A percentile compares a stretch with the other conserved stretches of the same genome.
phyloP scores from a whole-genome alignment of 352 stramenopile genomes.

The Phytophthora syringae region DNA sequence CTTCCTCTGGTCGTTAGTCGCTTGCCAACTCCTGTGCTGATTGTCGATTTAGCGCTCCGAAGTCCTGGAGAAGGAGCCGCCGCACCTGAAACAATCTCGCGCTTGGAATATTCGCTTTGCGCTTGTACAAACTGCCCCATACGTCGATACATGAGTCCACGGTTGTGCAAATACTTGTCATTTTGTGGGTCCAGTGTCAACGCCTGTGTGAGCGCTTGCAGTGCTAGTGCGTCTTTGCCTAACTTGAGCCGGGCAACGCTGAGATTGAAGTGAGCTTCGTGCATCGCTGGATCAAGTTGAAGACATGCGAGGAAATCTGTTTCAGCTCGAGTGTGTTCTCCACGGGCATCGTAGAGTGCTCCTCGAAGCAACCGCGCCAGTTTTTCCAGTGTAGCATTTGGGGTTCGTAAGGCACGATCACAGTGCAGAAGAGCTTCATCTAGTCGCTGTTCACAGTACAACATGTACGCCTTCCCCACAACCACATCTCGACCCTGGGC shows the following conservation, averaged over 20 bases:
- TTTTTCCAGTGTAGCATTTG: slow-evolving; percentile 66
- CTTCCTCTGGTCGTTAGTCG: slow-evolving; percentile 6
- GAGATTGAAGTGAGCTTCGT: slow-evolving; percentile 73
- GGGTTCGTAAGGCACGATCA: slow-evolving; percentile 55
- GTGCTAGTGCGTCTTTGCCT: slow-evolving; percentile 46
- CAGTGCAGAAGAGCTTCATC: slow-evolving; percentile 64
- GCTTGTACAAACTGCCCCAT: slow-evolving; percentile 55
- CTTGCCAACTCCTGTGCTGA: slow-evolving; percentile 27
- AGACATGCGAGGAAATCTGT: slow-evolving; percentile 51
- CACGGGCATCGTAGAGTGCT: slow-evolving; percentile 60
- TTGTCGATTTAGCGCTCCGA: neutral
- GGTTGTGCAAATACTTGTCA: slow-evolving; percentile 58
- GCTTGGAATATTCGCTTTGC: slow-evolving; percentile 60
- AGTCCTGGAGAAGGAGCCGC: neutral
- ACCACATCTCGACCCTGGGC: slow-evolving; percentile 47
- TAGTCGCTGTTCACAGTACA: slow-evolving; percentile 65
- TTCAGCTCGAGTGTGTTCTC: slow-evolving; percentile 52
- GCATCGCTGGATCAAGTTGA: slow-evolving; percentile 52
- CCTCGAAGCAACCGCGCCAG: slow-evolving; percentile 63
- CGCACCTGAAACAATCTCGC: slow-evolving; percentile 27
- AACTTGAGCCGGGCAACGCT: slow-evolving; percentile 59
- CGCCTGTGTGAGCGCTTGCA: slow-evolving; percentile 47
- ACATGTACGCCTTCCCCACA: slow-evolving; percentile 58
- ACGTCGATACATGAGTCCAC: slow-evolving; percentile 60
- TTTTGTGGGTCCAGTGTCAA: slow-evolving; percentile 49